phyloP scores from a whole-genome alignment of 2,329 filamentous ascomycete genomes.

The Drechslerella stenobrocha region DNA sequence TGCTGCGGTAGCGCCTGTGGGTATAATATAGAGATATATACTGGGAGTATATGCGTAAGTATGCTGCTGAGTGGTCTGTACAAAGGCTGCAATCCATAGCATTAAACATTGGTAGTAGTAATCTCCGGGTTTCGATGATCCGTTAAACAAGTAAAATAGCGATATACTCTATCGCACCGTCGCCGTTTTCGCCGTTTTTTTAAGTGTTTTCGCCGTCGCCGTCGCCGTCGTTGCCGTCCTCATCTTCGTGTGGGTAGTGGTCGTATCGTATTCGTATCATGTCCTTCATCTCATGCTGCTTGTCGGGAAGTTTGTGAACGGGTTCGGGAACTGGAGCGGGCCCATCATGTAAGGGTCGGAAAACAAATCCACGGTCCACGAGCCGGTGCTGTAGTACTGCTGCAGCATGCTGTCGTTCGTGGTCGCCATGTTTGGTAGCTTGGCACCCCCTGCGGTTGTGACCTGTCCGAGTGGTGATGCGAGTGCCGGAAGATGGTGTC shows the following conservation, averaged over 20 bases:
- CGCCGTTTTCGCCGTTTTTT: too few species aligned
- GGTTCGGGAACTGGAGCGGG: conserved; percentile 36
- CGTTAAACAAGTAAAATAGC: too few species aligned
- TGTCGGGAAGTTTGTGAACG: conserved; percentile 43
- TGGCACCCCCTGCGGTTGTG: conserved; percentile 15
- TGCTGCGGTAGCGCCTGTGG: conserved; percentile 1
- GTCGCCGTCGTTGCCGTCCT: too few species aligned
- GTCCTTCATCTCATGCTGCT: conserved; percentile 48
- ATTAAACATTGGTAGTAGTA: conserved; percentile 1
- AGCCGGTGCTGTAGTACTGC: conserved; percentile 42
- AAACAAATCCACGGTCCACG: conserved; percentile 45
- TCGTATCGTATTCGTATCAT: neutral
- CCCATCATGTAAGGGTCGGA: conserved; percentile 46
- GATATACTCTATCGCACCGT: too few species aligned
- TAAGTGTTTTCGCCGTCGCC: too few species aligned
- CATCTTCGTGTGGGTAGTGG: too few species aligned
- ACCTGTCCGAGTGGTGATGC: conserved; percentile 18
- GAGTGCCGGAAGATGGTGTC: conserved; percentile 28
- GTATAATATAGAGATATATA: conserved; percentile 7
- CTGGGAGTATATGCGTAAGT: neutral
- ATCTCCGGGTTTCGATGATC: too few species aligned
- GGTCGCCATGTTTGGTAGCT: conserved; percentile 22
- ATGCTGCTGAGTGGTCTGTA: conserved; percentile 2
- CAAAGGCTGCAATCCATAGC: neutral
- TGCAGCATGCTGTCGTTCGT: conserved; percentile 40